Base-by-base conservation (phyloP, 352 stramenopile species). In the Plasmopara halstedii region DNA sequence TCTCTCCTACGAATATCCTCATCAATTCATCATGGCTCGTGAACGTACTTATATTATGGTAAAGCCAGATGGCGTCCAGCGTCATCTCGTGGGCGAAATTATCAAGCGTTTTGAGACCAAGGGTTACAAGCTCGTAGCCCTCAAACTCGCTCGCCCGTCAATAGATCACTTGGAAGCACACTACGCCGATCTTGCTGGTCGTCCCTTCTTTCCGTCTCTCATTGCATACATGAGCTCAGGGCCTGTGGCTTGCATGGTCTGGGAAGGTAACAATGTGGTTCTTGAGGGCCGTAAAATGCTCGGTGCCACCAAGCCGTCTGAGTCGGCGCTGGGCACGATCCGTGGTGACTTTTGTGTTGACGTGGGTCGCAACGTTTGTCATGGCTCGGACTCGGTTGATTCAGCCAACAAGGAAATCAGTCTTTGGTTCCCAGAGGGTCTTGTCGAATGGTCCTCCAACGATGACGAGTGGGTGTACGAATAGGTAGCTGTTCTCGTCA, bases 381-480 rank as follows among this genome's bases (percentile, higher is more conserved):
- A 97, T 70, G 91, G 89, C 67, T 95, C 77, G 67, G 92, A 97
- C 65, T 92, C 92, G 47, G 94, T 99, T 17, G 96, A 99, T 46
- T 97, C 82, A 58, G 97, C 96, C 59, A 79, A 99, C 38, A 83
- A 95, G 50, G 97, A 99, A 75, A 99, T 99, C 72, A 84, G 59
- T 13, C 83, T 98, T 39, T 99, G 97, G 97, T 99, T 99, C 83
- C 84, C 83, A 13, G 81, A 95, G 56, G 96, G 94, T 48, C 54
- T 98, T 46, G 70, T 70, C 31, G 82, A 97, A 53, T 99, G 91
- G 82, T 70, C 68, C 68, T 78, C 89, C 32, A 81, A 65, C 51
- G 90, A 94, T 64, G 73, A 90, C 55, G 67, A 90, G 47, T 99
- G 95, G 95, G 82, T 99, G 49, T 98, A 98, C 82, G 96, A 99